These are phyloP conservation scores for Mycena indigotica DNA, from an alignment of 768 basidiomycete genomes.

Conservation along the genomic window DNA sequence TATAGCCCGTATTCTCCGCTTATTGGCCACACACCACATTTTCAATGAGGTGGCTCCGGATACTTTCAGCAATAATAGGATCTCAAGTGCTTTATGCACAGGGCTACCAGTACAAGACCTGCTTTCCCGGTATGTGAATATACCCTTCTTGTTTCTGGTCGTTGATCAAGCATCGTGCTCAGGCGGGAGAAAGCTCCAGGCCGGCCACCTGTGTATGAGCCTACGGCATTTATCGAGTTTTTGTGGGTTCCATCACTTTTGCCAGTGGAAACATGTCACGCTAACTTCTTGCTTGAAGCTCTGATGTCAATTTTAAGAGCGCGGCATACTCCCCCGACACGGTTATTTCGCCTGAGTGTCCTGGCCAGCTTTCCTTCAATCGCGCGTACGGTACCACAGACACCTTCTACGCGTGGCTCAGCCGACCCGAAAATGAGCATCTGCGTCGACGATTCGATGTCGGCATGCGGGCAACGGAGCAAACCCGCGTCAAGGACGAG, in stretches of 20 bases:
- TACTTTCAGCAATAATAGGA: not conserved
- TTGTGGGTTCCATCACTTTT: too few species aligned
- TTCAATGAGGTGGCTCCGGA: not conserved
- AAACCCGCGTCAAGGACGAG: not conserved
- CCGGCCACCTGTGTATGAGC: too few species aligned
- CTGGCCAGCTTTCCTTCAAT: not conserved
- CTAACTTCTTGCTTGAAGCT: too few species aligned
- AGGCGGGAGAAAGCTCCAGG: too few species aligned
- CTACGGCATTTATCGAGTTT: too few species aligned
- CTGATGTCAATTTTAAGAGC: not conserved
- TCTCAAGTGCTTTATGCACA: not conserved
- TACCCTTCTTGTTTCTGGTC: too few species aligned
- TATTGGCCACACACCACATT: not conserved
- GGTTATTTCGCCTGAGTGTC: not conserved
- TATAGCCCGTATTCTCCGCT: not conserved
- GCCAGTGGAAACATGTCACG: too few species aligned
- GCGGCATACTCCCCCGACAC: not conserved
- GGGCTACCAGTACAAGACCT: not conserved
- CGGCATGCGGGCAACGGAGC: not conserved
- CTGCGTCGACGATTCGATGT: not conserved
- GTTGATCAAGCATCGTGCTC: too few species aligned
- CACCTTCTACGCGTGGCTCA: not conserved
- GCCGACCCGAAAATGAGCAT: not conserved
- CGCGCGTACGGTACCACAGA: not conserved
- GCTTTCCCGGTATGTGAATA: not conserved